Base-by-base conservation (phyloP, 306 rosid species). In the Prunus dulcis region DNA sequence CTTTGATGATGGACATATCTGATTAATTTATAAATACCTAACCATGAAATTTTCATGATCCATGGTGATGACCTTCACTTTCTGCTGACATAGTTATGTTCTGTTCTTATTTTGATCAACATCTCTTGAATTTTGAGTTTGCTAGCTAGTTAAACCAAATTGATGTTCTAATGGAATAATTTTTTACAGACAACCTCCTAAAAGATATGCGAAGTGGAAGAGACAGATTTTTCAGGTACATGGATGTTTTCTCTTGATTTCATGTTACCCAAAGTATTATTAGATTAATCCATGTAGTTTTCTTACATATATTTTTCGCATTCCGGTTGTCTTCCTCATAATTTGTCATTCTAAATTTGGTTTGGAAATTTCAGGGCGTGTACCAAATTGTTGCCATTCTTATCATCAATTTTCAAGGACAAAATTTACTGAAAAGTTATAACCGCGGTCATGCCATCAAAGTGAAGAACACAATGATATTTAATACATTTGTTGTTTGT, bases 391-490 rank as follows among this genome's bases (percentile, higher is more conserved):
- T 69, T 52, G 92, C 86, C 66, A 74, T 91, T 80, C 96, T 93
- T 67, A 64, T 84, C 53, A 91, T 93, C 83, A 91, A 93, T 78
- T 93, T 91, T 70, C 81, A 52, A 64, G 98, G 96, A 12, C 74
- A 7, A 56, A 81, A 64, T 76, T 27, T 93, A 77, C 84, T 93
- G 77, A 65, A 79, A 60, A 71, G 47, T 34, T 65, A 86, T 41
- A 3, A 30, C 2, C 22, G 10, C 1, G 58, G 22, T 18, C 76
- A 77, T 67, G 93, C 89, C 79, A 73, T n/a, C 74, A 83, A 80
- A 93, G 84, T 89, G 86, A 89, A 89, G 90, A 87, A 93, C 82
- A 87, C 96, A 11, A 71, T 93, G 84, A 93, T 93, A 81, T 93
- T 93, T 81, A 93, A 93, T 70, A 82, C 98, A 12, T 93, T 93